Evolutionary conservation across 1,139 yeast genomes (phyloP).

Genomic region (Kodamaea sp.): DNA sequence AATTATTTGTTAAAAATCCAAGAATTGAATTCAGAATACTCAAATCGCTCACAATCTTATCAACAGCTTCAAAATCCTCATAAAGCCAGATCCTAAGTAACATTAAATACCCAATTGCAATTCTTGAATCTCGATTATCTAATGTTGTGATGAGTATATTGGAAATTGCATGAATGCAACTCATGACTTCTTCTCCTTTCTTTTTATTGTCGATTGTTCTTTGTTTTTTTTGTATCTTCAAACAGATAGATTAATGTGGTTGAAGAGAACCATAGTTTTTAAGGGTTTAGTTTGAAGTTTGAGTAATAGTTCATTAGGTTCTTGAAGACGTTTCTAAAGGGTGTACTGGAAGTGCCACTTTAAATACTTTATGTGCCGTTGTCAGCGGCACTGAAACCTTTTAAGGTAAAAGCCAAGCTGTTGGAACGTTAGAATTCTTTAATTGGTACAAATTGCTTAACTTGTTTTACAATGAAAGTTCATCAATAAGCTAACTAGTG

Average conservation of each 20-base stretch:
- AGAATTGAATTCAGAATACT: slow-evolving; percentile 65
- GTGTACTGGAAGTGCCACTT: too few relatives aligned
- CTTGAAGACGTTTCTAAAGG: slow-evolving; percentile 55
- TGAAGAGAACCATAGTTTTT: slow-evolving; percentile 82
- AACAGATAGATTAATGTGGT: slow-evolving; percentile 62
- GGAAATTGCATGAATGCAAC: slow-evolving; percentile 75
- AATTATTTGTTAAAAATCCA: slow-evolving; percentile 60
- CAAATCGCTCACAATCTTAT: slow-evolving; percentile 69
- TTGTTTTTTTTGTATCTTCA: slow-evolving; percentile 53
- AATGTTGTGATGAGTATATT: slow-evolving; percentile 71
- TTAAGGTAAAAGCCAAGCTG: too few relatives aligned
- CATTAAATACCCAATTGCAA: slow-evolving; percentile 76
- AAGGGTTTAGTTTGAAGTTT: slow-evolving; percentile 75
- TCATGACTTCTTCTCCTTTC: slow-evolving; percentile 69
- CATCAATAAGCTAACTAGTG: too few relatives aligned
- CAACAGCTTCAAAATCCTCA: slow-evolving; percentile 72
- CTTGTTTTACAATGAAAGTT: too few relatives aligned
- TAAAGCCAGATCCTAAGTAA: slow-evolving; percentile 72
- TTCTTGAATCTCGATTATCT: slow-evolving; percentile 64
- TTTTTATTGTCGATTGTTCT: slow-evolving; percentile 59
- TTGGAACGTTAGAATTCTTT: too few relatives aligned
- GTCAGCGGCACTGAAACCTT: too few relatives aligned
- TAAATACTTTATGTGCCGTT: too few relatives aligned
- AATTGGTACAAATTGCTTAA: too few relatives aligned
- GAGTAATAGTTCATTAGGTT: slow-evolving; percentile 77